Base-by-base conservation (phyloP, 2,329 filamentous ascomycete species). In the Trichoderma brevicompactum region DNA sequence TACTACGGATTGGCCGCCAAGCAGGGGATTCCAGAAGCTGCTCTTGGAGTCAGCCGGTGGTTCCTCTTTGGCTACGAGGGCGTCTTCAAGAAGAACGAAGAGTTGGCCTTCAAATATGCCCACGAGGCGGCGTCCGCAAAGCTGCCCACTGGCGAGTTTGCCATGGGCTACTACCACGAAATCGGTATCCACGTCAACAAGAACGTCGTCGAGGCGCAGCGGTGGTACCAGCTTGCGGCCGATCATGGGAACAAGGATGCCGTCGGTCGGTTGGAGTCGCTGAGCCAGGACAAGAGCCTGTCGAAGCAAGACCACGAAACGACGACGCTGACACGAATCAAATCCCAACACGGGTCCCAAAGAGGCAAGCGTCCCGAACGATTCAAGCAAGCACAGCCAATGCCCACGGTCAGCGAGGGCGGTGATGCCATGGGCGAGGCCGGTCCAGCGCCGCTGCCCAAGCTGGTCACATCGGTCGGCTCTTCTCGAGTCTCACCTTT, bases 21-120 rank as follows among this genome's bases (percentile, higher is more conserved):
- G 69, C 95, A 98, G 79, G 94, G 94, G 17, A 93, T 98, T 72
- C 84, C 93, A 0, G 95, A 99, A 76, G 95, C 94, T 0, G 93
- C 97, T 67, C 91, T 99, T 79, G 93, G 94, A 34, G 93, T 99
- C 67, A 98, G 94, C 78, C 95, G 97, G 78, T 99, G 95, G 95
- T 99, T 98, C 75, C 83, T 99, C 34, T 98, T 96, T 73, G 95
- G 95, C 2, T 94, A 95, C 69, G 94, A 98, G 70, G 90, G 90
- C 23, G 84, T 96, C 7, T 97, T 99, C 74, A 87, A 92, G 67
- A 98, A 98, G 83, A 98, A 97, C 73, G 95, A 99, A 78, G 91
- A 94, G 74, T 81, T 98, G 55, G 94, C 95, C 7, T 99, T 92
- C 78, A 90, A 88, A 59, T 98, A 97, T 74, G 95, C 95, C 1